Conservation (phyloP, 2,329 filamentous ascomycete species). For the Xylariaceae sp. region DNA sequence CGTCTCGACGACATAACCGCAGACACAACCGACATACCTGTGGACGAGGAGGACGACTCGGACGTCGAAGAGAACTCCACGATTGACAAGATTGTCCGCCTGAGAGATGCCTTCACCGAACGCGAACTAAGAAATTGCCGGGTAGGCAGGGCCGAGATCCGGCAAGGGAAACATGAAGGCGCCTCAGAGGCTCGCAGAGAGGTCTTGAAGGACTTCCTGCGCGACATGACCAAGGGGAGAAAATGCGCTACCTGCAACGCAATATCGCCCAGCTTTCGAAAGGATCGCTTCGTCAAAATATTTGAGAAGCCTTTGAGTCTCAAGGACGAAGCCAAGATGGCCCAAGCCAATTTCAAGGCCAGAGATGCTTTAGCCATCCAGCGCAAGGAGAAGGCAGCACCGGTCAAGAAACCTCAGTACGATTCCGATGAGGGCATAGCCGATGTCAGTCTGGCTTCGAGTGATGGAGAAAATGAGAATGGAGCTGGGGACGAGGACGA, state of each 20-base stretch:
- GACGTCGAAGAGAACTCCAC: slow-evolving; percentile 53
- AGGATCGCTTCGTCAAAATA: slow-evolving; percentile 87
- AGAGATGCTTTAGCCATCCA: slow-evolving; percentile 61
- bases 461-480: slow-evolving; percentile 30
- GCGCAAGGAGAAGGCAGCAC: slow-evolving; percentile 22
- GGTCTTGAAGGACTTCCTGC: slow-evolving; percentile 75
- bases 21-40: slow-evolving; percentile 26
- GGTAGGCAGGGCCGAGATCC: slow-evolving; percentile 38
- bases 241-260: slow-evolving; percentile 61
- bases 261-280: slow-evolving; percentile 75
- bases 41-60: slow-evolving; percentile 50
- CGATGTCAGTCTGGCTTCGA: slow-evolving; percentile 50
- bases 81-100: slow-evolving; percentile 45
- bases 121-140: slow-evolving; percentile 58
- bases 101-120: slow-evolving; percentile 62
- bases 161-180: slow-evolving; percentile 72
- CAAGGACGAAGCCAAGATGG: slow-evolving; percentile 74
- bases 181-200: slow-evolving; percentile 67
- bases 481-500: slow-evolving; percentile 15
- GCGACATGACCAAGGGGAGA: slow-evolving; percentile 60
- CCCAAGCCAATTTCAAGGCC: slow-evolving; percentile 56
- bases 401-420: slow-evolving; percentile 30
- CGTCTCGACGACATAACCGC: slow-evolving; percentile 32
- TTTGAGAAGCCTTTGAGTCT: slow-evolving; percentile 72
- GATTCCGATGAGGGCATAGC: slow-evolving; percentile 63